Base-by-base conservation (phyloP, 78 protist genomes). In the Parvularia atlantis region DNA sequence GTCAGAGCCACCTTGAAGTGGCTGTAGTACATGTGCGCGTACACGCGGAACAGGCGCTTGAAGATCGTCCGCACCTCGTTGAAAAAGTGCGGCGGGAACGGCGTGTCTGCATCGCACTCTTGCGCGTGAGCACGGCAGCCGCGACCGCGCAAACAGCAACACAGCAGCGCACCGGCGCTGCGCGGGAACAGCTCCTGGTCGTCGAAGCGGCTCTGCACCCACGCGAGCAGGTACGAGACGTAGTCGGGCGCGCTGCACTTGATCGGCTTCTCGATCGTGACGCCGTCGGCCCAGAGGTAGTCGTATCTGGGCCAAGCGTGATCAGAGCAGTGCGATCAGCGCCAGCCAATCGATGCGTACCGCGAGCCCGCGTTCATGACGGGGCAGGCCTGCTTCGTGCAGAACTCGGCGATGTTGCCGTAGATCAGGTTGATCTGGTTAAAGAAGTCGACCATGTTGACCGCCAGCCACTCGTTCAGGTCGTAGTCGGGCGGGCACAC, bases 381-480 rank as follows among this genome's bases (percentile, higher is more conserved):
- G 0, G 97, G 96, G 72, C 99, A 96, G n/a, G 68, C 13, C 4
- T 66, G 69, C 1, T 72, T 73, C 17, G 97, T 90, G 92, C 99
- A 96, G 65, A 90, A 93, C 71, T 94, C 98, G 9, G 95, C 83
- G 26, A 96, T 78, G n/a, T 89, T 80, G 26, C 97, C 97, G 75
- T 90, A 96, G 31, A 96, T 72, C 77, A 96, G 54, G 77, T 91
- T 89, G 62, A 91, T 90, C 77, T 90, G 93, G 82, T 94, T 93
- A 88, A 86, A 96, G 83, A 96, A 96, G 71, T 96, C 99, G 36
- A 93, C n/a, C n/a, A n/a, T n/a, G n/a, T n/a, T n/a, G n/a, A n/a
- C n/a, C n/a, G n/a, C n/a, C n/a, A n/a, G n/a, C n/a, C n/a, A n/a
- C n/a, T n/a, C n/a, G n/a, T n/a, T n/a, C n/a, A n/a, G n/a, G n/a